Evolutionary conservation across 2,329 filamentous ascomycete genomes (phyloP).

Genomic region (Ploettnerulaceae sp.): DNA sequence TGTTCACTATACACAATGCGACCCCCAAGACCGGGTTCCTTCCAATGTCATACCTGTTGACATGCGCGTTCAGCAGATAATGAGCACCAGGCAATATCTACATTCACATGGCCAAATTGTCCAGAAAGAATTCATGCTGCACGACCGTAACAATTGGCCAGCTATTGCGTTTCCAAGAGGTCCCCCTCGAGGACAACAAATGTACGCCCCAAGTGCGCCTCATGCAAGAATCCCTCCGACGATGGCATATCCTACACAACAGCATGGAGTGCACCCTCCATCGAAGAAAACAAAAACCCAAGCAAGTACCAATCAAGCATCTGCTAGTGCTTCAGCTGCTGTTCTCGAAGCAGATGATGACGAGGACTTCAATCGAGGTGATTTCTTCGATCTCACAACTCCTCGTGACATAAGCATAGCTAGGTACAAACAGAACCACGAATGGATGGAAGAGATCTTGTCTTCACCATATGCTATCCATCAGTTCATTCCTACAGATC

Average conservation of each 20-base stretch:
- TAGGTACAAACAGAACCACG: constrained; percentile 90
- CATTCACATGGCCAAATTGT: constrained; percentile 74
- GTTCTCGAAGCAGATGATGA: constrained; percentile 64
- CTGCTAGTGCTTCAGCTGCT: constrained; percentile 18
- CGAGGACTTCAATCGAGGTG: constrained; percentile 80
- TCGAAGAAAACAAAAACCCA: constrained; percentile 45
- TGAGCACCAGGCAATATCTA: constrained; percentile 59
- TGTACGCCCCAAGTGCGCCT: constrained; percentile 27
- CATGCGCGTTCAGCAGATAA: constrained; percentile 53
- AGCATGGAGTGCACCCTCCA: constrained; percentile 43
- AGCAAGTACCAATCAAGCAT: constrained; percentile 18
- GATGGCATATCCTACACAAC: constrained; percentile 59
- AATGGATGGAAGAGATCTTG: constrained; percentile 98
- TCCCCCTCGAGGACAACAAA: constrained; percentile 36
- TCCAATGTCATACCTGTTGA: constrained; percentile 61
- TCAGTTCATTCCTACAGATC: constrained; percentile 81
- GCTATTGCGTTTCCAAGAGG: constrained; percentile 65
- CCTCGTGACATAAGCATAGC: constrained; percentile 83
- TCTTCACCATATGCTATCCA: constrained; percentile 82
- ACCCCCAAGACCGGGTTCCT: constrained; percentile 68
- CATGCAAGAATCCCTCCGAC: constrained; percentile 41
- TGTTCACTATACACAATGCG: constrained; percentile 79
- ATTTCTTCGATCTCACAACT: constrained; percentile 84
- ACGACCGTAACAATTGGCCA: constrained; percentile 87
- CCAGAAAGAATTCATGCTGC: constrained; percentile 91